A percentile compares a stretch with the other conserved stretches of the same genome.
phyloP scores from a whole-genome alignment of 805 yeast genomes.

The Tetrapisispora fleetii region DNA sequence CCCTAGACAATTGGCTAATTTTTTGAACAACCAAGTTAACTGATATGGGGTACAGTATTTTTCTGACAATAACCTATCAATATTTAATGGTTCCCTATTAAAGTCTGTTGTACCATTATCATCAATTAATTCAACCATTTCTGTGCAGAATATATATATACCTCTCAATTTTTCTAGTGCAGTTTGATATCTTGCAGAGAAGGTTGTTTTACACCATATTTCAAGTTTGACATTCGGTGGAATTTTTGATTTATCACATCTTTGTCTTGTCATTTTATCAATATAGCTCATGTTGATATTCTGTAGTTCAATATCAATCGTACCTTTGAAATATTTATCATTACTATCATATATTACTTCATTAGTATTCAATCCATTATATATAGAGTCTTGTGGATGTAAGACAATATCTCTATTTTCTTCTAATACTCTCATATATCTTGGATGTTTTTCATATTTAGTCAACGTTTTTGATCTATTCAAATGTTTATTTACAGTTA shows the following conservation, averaged over 20 bases:
- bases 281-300: constrained; percentile 32
- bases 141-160: constrained; percentile 50
- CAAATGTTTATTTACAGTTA: constrained; percentile 48
- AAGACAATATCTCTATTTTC: constrained; percentile 51
- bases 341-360: constrained; percentile 31
- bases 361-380: constrained; percentile 38
- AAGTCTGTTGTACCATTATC: constrained; percentile 31
- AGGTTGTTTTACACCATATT: constrained; percentile 43
- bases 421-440: constrained; percentile 56
- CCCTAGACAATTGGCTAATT: constrained; percentile 59
- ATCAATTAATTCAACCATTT: constrained; percentile 41
- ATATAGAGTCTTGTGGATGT: constrained; percentile 47
- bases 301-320: constrained; percentile 24
- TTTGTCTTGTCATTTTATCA: constrained; percentile 34
- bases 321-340: constrained; percentile 12
- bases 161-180: constrained; percentile 58
- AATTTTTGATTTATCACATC: constrained; percentile 28
- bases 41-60: constrained; percentile 59
- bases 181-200: constrained; percentile 42
- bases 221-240: constrained; percentile 36
- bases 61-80: constrained; percentile 35
- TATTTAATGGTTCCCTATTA: constrained; percentile 30
- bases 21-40: constrained; percentile 64
- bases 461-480: constrained; percentile 66
- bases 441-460: constrained; percentile 53